A percentile compares a stretch with the other conserved stretches of the same genome.
These are phyloP conservation scores for Mallotus nudiflorus DNA, from an alignment of 345 rosid species.

Conservation along the genomic window DNA sequence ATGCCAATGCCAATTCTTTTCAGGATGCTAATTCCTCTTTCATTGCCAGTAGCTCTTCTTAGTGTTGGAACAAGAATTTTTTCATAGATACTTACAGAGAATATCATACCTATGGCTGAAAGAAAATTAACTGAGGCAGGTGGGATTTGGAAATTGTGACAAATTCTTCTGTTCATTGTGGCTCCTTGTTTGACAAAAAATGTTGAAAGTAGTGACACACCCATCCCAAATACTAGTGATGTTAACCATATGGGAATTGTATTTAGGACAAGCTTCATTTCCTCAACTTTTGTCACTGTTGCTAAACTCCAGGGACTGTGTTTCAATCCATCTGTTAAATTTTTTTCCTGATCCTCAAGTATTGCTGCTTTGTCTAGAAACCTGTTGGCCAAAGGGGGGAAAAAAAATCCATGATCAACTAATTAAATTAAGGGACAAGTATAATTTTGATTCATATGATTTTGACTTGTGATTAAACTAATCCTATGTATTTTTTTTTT, in stretches of 20 bases:
- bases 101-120: too few relatives aligned
- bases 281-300: constrained; percentile 24
- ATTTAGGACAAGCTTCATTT: constrained; percentile 7
- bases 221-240: background rate
- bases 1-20: too few relatives aligned
- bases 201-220: constrained; percentile 18
- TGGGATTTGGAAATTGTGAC: constrained; percentile 6
- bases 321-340: background rate
- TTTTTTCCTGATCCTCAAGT: constrained; percentile 1
- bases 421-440: too few relatives aligned
- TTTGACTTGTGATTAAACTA: too few relatives aligned
- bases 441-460: too few relatives aligned
- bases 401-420: too few relatives aligned
- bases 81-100: too few relatives aligned
- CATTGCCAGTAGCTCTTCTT: constrained; percentile 9
- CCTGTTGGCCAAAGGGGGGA: too few relatives aligned
- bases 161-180: constrained; percentile 12
- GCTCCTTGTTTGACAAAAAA: constrained; percentile 21
- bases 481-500: too few relatives aligned
- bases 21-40: constrained; percentile 32
- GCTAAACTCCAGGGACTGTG: constrained; percentile 9
- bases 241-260: constrained; percentile 13
- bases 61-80: constrained; percentile 10
- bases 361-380: constrained; percentile 23
- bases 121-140: constrained; percentile 6